Conservation (phyloP, 768 basidiomycete genomes). For the Hypholoma fasciculare region DNA sequence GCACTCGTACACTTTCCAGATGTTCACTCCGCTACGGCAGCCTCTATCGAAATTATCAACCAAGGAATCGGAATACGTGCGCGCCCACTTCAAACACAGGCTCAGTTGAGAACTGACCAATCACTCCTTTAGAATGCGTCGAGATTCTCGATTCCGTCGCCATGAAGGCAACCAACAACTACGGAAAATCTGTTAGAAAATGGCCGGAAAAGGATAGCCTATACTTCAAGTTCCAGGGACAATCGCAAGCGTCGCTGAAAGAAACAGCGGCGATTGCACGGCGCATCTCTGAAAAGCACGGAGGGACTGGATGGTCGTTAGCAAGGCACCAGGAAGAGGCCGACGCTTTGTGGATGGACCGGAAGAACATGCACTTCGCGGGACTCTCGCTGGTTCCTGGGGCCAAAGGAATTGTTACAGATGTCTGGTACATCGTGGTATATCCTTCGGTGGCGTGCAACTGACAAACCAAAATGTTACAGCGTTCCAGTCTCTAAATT, state of each 20-base stretch:
- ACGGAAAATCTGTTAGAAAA: conserved; percentile 48
- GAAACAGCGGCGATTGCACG: conserved; percentile 61
- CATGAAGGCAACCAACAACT: conserved; percentile 60
- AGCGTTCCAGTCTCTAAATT: conserved; percentile 66
- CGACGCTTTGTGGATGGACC: conserved; percentile 67
- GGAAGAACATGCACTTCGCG: conserved; percentile 65
- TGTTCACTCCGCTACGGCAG: conserved; percentile 69
- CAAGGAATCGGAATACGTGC: conserved; percentile 73
- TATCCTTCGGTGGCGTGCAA: neutral
- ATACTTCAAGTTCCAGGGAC: conserved; percentile 86
- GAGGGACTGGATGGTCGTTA: conserved; percentile 66
- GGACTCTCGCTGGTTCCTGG: conserved; percentile 58
- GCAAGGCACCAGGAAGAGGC: conserved; percentile 68
- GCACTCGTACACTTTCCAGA: conserved; percentile 80
- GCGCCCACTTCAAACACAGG: conserved; percentile 21
- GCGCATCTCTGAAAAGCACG: conserved; percentile 59
- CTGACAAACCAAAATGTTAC: neutral
- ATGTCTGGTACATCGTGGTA: conserved; percentile 58
- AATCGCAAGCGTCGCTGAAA: conserved; percentile 50
- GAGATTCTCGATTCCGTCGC: conserved; percentile 75
- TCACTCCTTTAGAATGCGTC: conserved; percentile 61
- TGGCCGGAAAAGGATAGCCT: conserved; percentile 71
- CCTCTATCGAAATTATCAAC: conserved; percentile 70
- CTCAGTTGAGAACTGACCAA: neutral
- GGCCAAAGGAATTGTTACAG: conserved; percentile 64